Percentiles rank a stretch among this genome's conserved stretches.
Evolutionary conservation across 192 early-diverging fungal species (phyloP).

Genomic region (Coemansia sp.): DNA sequence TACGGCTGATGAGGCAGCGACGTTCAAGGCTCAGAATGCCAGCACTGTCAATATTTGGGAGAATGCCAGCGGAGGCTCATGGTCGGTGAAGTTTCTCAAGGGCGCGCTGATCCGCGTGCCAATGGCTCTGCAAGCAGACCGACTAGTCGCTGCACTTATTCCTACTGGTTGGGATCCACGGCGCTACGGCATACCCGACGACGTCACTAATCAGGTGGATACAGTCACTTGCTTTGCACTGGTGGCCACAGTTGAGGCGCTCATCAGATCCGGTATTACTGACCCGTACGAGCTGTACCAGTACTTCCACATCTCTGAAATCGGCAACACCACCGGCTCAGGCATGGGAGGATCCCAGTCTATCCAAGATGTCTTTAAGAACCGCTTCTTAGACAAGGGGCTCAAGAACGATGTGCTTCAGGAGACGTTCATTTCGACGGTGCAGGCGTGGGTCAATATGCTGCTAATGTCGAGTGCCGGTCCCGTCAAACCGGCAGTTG

Average conservation of each 20-base stretch:
- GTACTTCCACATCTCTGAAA: constrained; percentile 90
- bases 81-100: constrained; percentile 77
- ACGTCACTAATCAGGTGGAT: constrained; percentile 88
- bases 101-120: constrained; percentile 52
- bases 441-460: no score
- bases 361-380: constrained; percentile 74
- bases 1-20: no score
- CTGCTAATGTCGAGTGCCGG: no score
- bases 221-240: constrained; percentile 83
- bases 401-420: no score
- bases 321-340: constrained; percentile 86
- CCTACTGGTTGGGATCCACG: constrained; percentile 90
- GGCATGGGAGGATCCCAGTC: constrained; percentile 85
- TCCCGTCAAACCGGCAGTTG: constrained; percentile 41
- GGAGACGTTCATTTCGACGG: no score
- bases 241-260: constrained; percentile 90
- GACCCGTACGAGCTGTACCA: constrained; percentile 89
- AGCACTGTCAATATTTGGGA: constrained; percentile 19
- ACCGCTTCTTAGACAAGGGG: constrained; percentile 46
- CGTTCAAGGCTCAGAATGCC: constrained; percentile 73
- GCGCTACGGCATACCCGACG: constrained; percentile 89
- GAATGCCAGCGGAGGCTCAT: constrained; percentile 60
- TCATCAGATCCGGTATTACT: constrained; percentile 85
- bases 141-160: constrained; percentile 76
- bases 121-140: constrained; percentile 90